These are phyloP conservation scores for Magnolia officinalis DNA, from an alignment of 164 flowering plant species.

Conservation along the genomic window DNA sequence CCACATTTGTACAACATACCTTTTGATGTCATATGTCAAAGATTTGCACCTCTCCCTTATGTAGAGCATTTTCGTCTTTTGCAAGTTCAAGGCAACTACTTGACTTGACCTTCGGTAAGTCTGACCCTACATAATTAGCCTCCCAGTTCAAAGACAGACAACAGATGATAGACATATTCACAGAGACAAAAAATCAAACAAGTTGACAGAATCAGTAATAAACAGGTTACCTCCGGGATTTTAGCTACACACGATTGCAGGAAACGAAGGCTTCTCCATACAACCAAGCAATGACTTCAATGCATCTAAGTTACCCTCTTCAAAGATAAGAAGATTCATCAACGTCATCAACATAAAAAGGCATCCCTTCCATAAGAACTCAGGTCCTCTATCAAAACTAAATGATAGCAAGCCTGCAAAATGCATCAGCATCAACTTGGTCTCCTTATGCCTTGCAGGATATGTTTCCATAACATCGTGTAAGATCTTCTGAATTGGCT, in stretches of 20 bases:
- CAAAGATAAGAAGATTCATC: slow-evolving; percentile 54
- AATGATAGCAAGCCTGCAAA: slow-evolving; percentile 56
- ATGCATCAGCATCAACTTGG: slow-evolving; percentile 69
- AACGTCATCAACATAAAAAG: slow-evolving; percentile 46
- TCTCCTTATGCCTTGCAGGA: slow-evolving; percentile 34
- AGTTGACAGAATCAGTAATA: neutral
- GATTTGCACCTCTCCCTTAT: slow-evolving; percentile 29
- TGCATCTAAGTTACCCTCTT: slow-evolving; percentile 58
- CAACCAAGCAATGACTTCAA: slow-evolving; percentile 28
- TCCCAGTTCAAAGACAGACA: slow-evolving; percentile 7
- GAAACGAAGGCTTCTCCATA: slow-evolving; percentile 16
- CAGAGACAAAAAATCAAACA: neutral
- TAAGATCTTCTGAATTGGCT: slow-evolving; percentile 38
- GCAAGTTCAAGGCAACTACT: slow-evolving; percentile 52
- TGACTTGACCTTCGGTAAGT: slow-evolving; percentile 24
- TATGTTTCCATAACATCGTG: slow-evolving; percentile 27
- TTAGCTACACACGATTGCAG: slow-evolving; percentile 17
- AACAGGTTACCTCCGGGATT: slow-evolving; percentile 35
- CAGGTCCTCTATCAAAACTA: slow-evolving; percentile 42
- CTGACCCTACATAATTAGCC: slow-evolving; percentile 32
- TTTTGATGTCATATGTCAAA: neutral
- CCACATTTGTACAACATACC: neutral
- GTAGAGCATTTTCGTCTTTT: slow-evolving; percentile 34
- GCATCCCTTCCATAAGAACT: slow-evolving; percentile 59
- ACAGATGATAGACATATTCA: neutral